Evolutionary conservation across 768 basidiomycete genomes (phyloP), one percentile per base, ranked within the genome.

Genomic region (Hemileccinum rubropunctum): DNA sequence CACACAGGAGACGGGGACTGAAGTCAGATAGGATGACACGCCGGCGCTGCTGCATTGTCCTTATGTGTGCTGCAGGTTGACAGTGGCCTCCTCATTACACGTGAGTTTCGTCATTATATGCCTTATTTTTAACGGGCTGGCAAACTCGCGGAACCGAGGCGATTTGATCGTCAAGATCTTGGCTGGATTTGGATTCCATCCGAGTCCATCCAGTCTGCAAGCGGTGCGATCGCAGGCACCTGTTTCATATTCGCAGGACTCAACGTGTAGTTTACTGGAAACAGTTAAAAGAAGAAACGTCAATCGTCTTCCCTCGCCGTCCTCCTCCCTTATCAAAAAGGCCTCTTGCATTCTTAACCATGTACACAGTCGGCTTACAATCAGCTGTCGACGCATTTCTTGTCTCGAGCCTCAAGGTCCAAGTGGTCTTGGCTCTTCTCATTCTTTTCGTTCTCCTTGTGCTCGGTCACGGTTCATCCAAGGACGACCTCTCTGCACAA

Each of bases 331-430:
- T 60, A 62, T 66, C 58, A 51, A 56, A 59, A 51, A 56, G 42
- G 51, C 58, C 57, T 58, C 60, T 54, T 49, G 28, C 51, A 61
- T 61, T 56, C 45, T 38, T 27, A 55, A 50, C 58, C 62, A 76
- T 76, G 75, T 71, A 71, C 42, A 68, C 74, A 32, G 68, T 75
- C 58, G 72, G 74, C 59, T 52, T 76, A 37, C 66, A 72, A 47
- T 67, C 68, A 52, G 63, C 72, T 53, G 62, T 71, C 53, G 62
- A 66, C 51, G 66, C 65, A 21, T 69, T 72, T 59, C 58, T 70
- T 48, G 50, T 72, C 42, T 67, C 72, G 32, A 59, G 64, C 35
- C 48, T 70, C 30, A 64, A 67, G 48, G 53, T 61, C 44, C 69
- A 65, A 58, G 60, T 73, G 42, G 57, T 66, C 27, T 46, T 74